A percentile compares a stretch with the other conserved stretches of the same genome.
Conservation (phyloP, 2,329 filamentous ascomycete genomes). For the Microsporum audouinii region DNA sequence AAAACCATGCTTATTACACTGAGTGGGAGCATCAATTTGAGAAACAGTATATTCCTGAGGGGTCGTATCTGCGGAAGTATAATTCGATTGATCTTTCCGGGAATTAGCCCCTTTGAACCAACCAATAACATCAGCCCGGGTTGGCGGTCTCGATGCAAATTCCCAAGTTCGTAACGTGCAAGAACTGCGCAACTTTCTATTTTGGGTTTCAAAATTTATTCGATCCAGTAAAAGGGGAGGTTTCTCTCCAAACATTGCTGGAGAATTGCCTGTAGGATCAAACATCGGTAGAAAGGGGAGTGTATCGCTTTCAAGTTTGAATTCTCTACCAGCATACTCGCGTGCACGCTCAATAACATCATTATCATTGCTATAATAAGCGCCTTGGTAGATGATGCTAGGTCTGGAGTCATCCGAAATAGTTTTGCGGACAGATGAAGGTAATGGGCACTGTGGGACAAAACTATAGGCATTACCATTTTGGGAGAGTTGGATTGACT, state of each 20-base stretch:
- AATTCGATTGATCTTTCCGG: constrained; percentile 14
- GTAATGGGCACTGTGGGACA: constrained; percentile 17
- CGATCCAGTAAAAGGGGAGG: constrained; percentile 40
- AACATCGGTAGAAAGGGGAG: constrained; percentile 73
- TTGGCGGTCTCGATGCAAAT: constrained; percentile 59
- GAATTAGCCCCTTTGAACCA: constrained; percentile 49
- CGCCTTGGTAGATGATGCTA: constrained; percentile 67
- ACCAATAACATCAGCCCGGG: constrained; percentile 52
- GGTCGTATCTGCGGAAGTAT: background rate
- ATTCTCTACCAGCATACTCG: constrained; percentile 82
- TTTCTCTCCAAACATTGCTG: constrained; percentile 46
- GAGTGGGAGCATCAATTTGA: constrained; percentile 81
- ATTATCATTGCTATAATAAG: constrained; percentile 70
- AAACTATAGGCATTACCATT: constrained; percentile 20
- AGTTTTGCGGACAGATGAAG: constrained; percentile 42
- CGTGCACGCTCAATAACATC: constrained; percentile 67
- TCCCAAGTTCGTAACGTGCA: constrained; percentile 67
- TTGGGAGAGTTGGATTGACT: constrained; percentile 20
- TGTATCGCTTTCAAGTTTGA: constrained; percentile 62
- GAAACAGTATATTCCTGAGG: constrained; percentile 42
- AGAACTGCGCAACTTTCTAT: constrained; percentile 42
- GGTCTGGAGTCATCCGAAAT: constrained; percentile 49
- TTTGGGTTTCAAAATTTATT: constrained; percentile 39
- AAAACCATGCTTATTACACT: constrained; percentile 68
- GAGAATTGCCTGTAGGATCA: constrained; percentile 49